Conservation (phyloP, 768 basidiomycete genomes). For the Austroboletus eburneus region DNA sequence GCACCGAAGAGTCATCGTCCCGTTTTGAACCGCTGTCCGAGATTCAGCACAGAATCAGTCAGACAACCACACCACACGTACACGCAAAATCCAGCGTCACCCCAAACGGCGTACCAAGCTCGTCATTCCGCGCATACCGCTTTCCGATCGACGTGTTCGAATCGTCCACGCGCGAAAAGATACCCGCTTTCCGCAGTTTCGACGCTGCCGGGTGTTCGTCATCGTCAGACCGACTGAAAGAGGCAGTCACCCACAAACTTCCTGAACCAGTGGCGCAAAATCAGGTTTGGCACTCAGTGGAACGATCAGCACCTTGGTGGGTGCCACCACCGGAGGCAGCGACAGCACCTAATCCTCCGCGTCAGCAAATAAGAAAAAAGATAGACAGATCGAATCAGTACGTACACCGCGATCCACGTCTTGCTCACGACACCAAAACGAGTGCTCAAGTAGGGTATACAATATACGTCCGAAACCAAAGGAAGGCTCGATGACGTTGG, state of each 20-base stretch:
- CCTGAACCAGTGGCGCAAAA: constrained; percentile 76
- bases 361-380: not conserved
- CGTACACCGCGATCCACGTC: constrained; percentile 82
- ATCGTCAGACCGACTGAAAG: not conserved
- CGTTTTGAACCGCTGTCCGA: constrained; percentile 74
- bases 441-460: constrained; percentile 91
- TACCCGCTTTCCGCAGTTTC: constrained; percentile 82
- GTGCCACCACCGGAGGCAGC: constrained; percentile 83
- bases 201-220: constrained; percentile 59
- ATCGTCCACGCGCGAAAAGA: constrained; percentile 93
- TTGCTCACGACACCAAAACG: constrained; percentile 91
- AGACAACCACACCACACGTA: constrained; percentile 19
- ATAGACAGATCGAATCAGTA: not conserved
- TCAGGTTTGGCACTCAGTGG: constrained; percentile 84
- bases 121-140: constrained; percentile 97
- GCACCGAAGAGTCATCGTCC: constrained; percentile 91
- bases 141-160: constrained; percentile 94
- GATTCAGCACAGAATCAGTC: not conserved
- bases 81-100: constrained; percentile 95
- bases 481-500: constrained; percentile 98
- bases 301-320: constrained; percentile 95
- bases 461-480: constrained; percentile 96
- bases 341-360: constrained; percentile 67
- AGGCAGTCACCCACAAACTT: constrained; percentile 75
- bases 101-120: constrained; percentile 96